Base-by-base conservation (phyloP, 768 basidiomycete genomes). In the Paxillus involutus region DNA sequence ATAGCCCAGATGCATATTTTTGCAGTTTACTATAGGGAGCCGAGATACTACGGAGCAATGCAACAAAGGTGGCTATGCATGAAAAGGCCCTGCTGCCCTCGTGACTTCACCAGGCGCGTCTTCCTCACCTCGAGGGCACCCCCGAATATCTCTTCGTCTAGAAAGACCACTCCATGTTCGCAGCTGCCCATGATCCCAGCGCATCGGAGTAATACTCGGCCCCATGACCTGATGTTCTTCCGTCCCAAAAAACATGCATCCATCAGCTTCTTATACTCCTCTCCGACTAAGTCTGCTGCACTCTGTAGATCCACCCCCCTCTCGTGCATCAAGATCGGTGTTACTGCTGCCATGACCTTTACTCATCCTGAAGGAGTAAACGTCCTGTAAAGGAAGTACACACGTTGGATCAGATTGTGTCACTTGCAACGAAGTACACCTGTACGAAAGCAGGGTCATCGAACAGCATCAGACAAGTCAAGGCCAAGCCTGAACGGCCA, bases 301-400 rank as follows among this genome's bases (percentile, higher is more conserved):
- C 77, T 75, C 67, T 88, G 86, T 45, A 88, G 71, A 50, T 75
- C 73, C 47, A 85, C 66, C 19, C 69, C 60, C 49, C 76, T 76
- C 57, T 80, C 77, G 54, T 79, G 67, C 82, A 87, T 86, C 54
- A 86, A 76, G 36, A 88, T 83, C 73, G 59, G 88, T 76, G 64
- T 88, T 89, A 63, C 86, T 87, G 52, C 82, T 82, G 26, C 71
- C 74, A 48, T 82, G 79, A 17, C 85, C 88, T 60, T 80, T 80
- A 47, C 80, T 77, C 79, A 85, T 82, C 66, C 86, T 82, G 68
- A 88, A 89, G 84, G 87, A n/a, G 62, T 86, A 87, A 14, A 88
- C 68, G 56, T 89, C n/a, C n/a, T n/a, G 35, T 21, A 42, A 19
- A 19, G 48, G 41, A 44, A 30, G 30, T 19, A 70, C 80, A 68